Evolutionary conservation across 2,329 filamentous ascomycete genomes (phyloP).

Genomic region (Lachnellula arida): DNA sequence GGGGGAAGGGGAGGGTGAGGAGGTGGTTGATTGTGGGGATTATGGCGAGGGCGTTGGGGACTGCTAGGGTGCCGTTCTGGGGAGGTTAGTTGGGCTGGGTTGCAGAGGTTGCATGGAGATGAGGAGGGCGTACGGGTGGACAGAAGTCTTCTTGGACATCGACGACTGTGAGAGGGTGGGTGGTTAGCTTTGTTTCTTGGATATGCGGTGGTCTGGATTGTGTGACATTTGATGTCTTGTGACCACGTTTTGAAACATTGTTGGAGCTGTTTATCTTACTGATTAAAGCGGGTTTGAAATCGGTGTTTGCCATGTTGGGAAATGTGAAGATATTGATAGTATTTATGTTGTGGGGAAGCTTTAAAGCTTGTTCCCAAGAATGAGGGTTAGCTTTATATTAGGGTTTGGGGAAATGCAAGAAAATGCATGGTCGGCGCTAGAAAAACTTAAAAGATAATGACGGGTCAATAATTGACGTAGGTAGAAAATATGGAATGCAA

Average conservation of each 20-base stretch:
- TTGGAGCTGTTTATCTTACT: too few relatives aligned
- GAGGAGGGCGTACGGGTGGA: constrained; percentile 61
- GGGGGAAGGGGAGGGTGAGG: constrained; percentile 63
- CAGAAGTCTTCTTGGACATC: constrained; percentile 96
- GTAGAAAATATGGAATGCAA: too few relatives aligned
- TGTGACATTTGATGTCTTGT: too few relatives aligned
- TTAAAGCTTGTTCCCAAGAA: too few relatives aligned
- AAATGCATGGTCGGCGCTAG: too few relatives aligned
- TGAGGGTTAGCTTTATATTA: too few relatives aligned
- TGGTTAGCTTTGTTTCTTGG: constrained; percentile 30
- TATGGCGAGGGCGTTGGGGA: constrained; percentile 68
- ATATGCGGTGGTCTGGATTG: too few relatives aligned
- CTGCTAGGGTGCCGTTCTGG: constrained; percentile 79
- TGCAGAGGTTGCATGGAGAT: background rate
- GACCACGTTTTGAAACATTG: too few relatives aligned
- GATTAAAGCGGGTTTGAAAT: background rate
- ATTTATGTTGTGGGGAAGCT: too few relatives aligned
- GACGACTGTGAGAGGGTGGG: constrained; percentile 65
- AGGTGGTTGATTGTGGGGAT: constrained; percentile 69
- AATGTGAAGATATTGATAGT: background rate
- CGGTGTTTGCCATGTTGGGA: background rate
- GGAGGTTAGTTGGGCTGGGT: background rate
- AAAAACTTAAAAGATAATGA: too few relatives aligned
- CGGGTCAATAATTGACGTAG: too few relatives aligned
- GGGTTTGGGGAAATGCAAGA: too few relatives aligned